Base-by-base conservation (phyloP, 495 filamentous ascomycete genomes). In the Penicillium flavigenum region DNA sequence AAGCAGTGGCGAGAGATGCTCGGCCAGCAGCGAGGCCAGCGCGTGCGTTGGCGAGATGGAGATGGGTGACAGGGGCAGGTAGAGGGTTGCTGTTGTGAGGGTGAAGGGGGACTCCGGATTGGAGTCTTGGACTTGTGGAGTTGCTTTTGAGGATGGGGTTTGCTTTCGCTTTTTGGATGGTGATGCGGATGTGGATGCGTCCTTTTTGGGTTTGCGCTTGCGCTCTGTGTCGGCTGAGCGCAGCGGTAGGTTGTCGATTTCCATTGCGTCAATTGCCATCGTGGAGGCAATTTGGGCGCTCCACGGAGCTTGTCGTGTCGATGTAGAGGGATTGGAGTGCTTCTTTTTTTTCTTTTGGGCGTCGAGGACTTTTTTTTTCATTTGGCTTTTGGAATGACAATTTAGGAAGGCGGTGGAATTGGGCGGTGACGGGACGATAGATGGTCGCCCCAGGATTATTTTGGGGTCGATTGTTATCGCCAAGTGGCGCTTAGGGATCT, bases 1-100 rank as follows among this genome's bases (percentile, higher is more conserved):
- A 29, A 93, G 78, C 17, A 90, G 77, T 14, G 89, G 88, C 17
- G 89, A 88, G 42, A 92, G 79, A 66, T 91, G 86, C 64, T 90
- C 87, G 39, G 86, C 85, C 59, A 86, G 82, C 26, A 89, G 69
- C 36, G 84, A 85, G 61, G 84, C 79, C 48, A 86, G 70, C n/a
- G 87, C 85, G 64, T 81, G 76, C 8, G 73, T 72, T 29, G 87
- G 79, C 11, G 83, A 83, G 58, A 88, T 83, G 5, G 83, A 81
- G 58, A 88, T 83, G 17, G 88, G 88, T 24, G 88, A 79, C 29
- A 91, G 72, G 14, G 88, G 83, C 46, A 91, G 79, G 67, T 90
- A 91, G 53, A 90, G 65, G 0, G 88, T 87, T 43, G 82, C 78
- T 26, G 81, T 85, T 59, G 83, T 78, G 44, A 82, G 65, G 51